phyloP scores from a whole-genome alignment of 139 green algal genomes.

The Chlamydomonas eustigma region DNA sequence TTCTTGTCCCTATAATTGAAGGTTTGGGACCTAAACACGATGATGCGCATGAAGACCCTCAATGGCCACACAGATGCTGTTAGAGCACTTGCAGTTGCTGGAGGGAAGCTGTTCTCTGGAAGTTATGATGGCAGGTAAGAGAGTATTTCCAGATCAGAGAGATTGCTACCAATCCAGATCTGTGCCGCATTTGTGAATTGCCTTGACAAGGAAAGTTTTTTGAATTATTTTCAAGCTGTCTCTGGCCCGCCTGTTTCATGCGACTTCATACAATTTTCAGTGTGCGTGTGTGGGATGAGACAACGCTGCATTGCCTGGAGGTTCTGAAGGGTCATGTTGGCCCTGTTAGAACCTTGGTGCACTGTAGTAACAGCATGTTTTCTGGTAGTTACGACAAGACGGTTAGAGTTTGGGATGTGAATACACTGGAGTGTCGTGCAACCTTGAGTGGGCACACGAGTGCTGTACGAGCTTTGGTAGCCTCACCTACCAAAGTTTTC shows the following conservation, averaged over 20 bases:
- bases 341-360: constrained; percentile 81
- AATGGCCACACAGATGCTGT: constrained; percentile 85
- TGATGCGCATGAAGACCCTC: constrained; percentile 73
- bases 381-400: constrained; percentile 85
- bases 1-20: too few relatives aligned
- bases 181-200: too few relatives aligned
- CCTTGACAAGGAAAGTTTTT: too few relatives aligned
- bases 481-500: constrained; percentile 68
- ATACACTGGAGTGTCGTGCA: constrained; percentile 54
- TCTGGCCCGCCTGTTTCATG: too few relatives aligned
- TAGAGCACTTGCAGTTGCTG: constrained; percentile 67
- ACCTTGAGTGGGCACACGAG: constrained; percentile 67
- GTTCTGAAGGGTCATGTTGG: constrained; percentile 61
- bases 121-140: constrained; percentile 70
- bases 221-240: too few relatives aligned
- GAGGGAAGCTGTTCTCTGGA: constrained; percentile 66
- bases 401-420: constrained; percentile 75
- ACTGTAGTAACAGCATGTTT: constrained; percentile 71
- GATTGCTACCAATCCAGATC: too few relatives aligned
- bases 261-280: too few relatives aligned
- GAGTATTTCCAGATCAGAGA: too few relatives aligned
- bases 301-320: constrained; percentile 64
- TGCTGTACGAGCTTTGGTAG: constrained; percentile 79
- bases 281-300: constrained; percentile 77
- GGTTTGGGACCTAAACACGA: constrained; percentile 76